A percentile compares a stretch with the other conserved stretches of the same genome.
These are phyloP conservation scores for Juglanconis juglandina DNA, from an alignment of 2,329 filamentous ascomycete species.

Conservation along the genomic window DNA sequence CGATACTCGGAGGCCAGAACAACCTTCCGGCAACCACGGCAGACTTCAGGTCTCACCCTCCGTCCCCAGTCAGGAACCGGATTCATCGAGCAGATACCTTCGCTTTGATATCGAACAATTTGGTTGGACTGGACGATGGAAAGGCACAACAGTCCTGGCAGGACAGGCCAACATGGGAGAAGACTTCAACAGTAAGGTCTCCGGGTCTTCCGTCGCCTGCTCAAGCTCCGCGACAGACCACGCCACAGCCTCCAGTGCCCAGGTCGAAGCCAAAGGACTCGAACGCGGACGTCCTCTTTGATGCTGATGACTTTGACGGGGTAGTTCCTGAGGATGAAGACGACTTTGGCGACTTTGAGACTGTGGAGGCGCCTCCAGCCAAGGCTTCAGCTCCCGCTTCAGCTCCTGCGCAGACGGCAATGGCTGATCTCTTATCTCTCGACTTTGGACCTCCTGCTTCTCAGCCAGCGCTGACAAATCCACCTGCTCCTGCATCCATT, in stretches of 20 bases:
- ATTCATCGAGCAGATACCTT: conserved; percentile 48
- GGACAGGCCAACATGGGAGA: conserved; percentile 20
- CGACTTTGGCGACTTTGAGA: conserved; percentile 61
- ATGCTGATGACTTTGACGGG: conserved; percentile 54
- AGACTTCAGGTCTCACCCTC: conserved; percentile 7
- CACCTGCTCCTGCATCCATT: conserved; percentile 30
- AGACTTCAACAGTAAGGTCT: neutral
- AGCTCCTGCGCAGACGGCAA: conserved; percentile 21
- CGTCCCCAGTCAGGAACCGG: conserved; percentile 21
- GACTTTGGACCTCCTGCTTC: conserved; percentile 12
- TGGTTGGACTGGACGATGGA: conserved; percentile 36
- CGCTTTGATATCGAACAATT: conserved; percentile 51
- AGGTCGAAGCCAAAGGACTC: conserved; percentile 23
- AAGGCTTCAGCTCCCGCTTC: conserved; percentile 19
- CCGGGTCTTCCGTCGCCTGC: neutral
- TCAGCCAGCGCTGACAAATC: conserved; percentile 13
- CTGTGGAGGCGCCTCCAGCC: conserved; percentile 27
- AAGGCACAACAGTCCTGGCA: conserved; percentile 20
- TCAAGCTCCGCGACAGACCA: neutral
- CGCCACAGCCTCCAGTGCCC: conserved; percentile 13
- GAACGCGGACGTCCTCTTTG: conserved; percentile 61
- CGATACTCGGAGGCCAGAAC: neutral
- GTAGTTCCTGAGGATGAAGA: conserved; percentile 40
- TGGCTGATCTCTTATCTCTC: conserved; percentile 35
- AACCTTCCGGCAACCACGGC: neutral